Percentiles rank a stretch among this genome's conserved stretches.
These are phyloP conservation scores for Lachnellula cervina DNA, from an alignment of 2,329 filamentous ascomycete genomes.

Conservation along the genomic window DNA sequence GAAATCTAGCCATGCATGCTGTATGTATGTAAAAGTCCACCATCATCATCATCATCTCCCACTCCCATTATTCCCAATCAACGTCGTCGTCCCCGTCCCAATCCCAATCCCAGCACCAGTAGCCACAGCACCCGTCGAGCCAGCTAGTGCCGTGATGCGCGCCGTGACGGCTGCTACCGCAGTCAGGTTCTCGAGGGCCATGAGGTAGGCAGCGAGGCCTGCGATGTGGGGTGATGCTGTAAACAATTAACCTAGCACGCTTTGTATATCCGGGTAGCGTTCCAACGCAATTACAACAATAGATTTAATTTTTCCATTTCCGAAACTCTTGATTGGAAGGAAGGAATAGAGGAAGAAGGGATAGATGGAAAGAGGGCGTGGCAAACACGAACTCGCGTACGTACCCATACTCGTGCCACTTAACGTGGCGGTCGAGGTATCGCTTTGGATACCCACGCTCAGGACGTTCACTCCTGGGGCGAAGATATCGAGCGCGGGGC, in stretches of 20 bases:
- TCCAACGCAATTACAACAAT: no score
- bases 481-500: constrained; percentile 44
- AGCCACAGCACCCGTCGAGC: constrained; percentile 18
- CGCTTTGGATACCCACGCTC: constrained; percentile 42
- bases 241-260: no score
- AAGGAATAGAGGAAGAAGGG: background rate
- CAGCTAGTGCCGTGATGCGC: constrained; percentile 35
- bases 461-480: constrained; percentile 45
- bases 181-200: constrained; percentile 40
- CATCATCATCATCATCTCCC: constrained; percentile 1
- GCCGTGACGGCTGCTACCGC: constrained; percentile 36
- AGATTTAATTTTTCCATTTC: no score
- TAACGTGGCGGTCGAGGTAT: constrained; percentile 42
- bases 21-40: no score
- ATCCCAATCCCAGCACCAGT: background rate
- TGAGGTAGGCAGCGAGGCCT: constrained; percentile 64
- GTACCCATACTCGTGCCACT: constrained; percentile 56
- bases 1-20: no score
- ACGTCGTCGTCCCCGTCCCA: background rate
- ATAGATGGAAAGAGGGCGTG: background rate
- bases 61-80: constrained; percentile 8
- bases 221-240: constrained; percentile 63
- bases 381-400: background rate
- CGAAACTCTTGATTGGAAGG: no score
- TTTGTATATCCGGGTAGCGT: no score